Percentiles rank a stretch among this genome's conserved stretches.
phyloP scores from a whole-genome alignment of 352 stramenopile species.

The Globisporangium nunn region DNA sequence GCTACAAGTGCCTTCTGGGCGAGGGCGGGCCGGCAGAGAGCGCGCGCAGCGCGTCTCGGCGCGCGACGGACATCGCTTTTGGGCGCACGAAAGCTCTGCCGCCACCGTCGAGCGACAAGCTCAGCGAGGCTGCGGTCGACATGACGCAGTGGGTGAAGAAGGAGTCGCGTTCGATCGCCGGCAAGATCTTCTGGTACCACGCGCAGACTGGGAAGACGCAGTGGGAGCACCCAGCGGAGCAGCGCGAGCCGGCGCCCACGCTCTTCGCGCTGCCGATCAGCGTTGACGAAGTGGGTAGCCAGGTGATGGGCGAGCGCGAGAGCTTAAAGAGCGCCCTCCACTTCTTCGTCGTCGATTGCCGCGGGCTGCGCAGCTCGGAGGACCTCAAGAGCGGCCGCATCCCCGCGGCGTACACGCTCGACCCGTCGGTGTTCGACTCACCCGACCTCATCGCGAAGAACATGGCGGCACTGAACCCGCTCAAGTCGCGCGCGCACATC shows the following conservation, averaged over 20 bases:
- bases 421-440: constrained; percentile 74
- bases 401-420: constrained; percentile 64
- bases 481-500: constrained; percentile 70
- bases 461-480: constrained; percentile 58
- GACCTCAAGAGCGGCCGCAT: constrained; percentile 77
- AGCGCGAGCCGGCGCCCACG: constrained; percentile 42
- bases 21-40: constrained; percentile 26
- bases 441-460: constrained; percentile 69
- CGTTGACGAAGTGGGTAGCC: constrained; percentile 54
- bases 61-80: constrained; percentile 56
- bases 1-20: constrained; percentile 48
- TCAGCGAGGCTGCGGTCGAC: constrained; percentile 33
- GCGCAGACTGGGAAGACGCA: constrained; percentile 66
- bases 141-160: constrained; percentile 80
- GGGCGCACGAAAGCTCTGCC: constrained; percentile 9
- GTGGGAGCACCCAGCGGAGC: constrained; percentile 71
- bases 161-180: constrained; percentile 60
- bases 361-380: constrained; percentile 62
- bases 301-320: constrained; percentile 58
- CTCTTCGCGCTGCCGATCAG: constrained; percentile 64
- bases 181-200: constrained; percentile 79
- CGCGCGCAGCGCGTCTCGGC: constrained; percentile 35
- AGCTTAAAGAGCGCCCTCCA: constrained; percentile 17
- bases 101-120: constrained; percentile 6
- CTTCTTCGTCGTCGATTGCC: constrained; percentile 79